Evolutionary conservation across 495 filamentous ascomycete genomes (phyloP).

Genomic region (Tuber magnatum): DNA sequence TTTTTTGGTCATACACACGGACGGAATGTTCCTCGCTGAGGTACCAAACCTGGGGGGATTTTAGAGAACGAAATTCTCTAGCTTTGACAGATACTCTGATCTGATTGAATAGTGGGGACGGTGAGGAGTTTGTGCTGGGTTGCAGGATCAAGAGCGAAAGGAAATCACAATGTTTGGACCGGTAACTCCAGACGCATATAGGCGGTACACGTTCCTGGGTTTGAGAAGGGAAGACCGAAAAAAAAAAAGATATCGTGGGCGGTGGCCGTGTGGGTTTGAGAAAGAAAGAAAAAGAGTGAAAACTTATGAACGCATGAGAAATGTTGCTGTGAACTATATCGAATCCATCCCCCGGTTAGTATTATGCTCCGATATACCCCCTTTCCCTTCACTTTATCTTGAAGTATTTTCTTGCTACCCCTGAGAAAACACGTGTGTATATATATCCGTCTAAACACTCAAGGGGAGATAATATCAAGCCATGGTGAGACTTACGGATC

Average conservation of each 20-base stretch:
- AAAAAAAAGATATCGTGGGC: slow-evolving; percentile 27
- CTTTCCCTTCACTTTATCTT: neutral
- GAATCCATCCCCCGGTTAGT: neutral
- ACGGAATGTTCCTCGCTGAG: slow-evolving; percentile 40
- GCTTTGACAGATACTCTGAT: slow-evolving; percentile 27
- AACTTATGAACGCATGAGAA: slow-evolving; percentile 39
- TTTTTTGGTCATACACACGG: slow-evolving; percentile 38
- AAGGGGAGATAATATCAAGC: neutral
- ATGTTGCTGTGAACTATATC: slow-evolving; percentile 36
- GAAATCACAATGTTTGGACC: slow-evolving; percentile 38
- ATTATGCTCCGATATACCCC: neutral
- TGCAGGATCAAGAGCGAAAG: slow-evolving; percentile 26
- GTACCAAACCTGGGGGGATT: slow-evolving; percentile 39
- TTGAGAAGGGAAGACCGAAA: slow-evolving; percentile 32
- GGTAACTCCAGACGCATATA: slow-evolving; percentile 39
- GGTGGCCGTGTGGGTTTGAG: slow-evolving; percentile 33
- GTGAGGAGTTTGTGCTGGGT: slow-evolving; percentile 21
- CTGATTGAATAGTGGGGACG: slow-evolving; percentile 15
- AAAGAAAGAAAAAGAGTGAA: slow-evolving; percentile 37
- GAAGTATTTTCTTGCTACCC: neutral
- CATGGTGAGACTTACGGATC: slow-evolving; percentile 32
- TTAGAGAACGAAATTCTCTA: slow-evolving; percentile 31
- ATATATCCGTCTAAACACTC: neutral
- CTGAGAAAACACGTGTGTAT: neutral
- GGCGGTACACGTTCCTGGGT: slow-evolving; percentile 34